A percentile compares a stretch with the other conserved stretches of the same genome.
These are phyloP conservation scores for Xylaria scruposa DNA, from an alignment of 495 filamentous ascomycete genomes.

Conservation along the genomic window DNA sequence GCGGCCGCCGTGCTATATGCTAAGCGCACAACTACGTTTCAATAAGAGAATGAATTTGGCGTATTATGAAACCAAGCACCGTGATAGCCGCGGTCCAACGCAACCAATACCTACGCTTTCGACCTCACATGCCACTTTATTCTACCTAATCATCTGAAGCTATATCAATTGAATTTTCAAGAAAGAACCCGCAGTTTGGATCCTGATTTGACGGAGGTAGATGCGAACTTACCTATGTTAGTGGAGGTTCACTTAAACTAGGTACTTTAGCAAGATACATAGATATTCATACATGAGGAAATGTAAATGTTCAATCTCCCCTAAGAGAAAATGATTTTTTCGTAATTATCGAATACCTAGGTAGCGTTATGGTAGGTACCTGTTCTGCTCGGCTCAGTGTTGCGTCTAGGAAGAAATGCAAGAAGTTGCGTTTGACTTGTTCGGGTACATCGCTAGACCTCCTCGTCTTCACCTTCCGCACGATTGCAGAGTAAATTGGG, in stretches of 20 bases:
- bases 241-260: too few relatives aligned
- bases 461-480: constrained; percentile 5
- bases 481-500: neutral
- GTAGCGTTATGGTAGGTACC: too few relatives aligned
- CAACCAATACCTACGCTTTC: neutral
- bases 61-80: neutral
- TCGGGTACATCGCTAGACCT: neutral
- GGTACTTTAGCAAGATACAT: neutral
- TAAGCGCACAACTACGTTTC: constrained; percentile 3
- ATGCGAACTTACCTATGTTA: neutral
- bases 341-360: too few relatives aligned
- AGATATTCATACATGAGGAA: too few relatives aligned
- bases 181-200: neutral
- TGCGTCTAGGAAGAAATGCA: neutral
- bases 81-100: neutral
- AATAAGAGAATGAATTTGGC: neutral
- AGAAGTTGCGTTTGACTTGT: neutral
- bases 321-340: neutral
- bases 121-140: neutral
- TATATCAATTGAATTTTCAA: neutral
- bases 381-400: neutral
- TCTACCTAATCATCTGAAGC: neutral
- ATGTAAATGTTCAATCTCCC: neutral
- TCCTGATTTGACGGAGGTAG: neutral
- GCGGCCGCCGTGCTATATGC: neutral